Evolutionary conservation across 352 stramenopile species (phyloP), one percentile per base, ranked within the genome.

Genomic region (Elongisporangium prolatum): DNA sequence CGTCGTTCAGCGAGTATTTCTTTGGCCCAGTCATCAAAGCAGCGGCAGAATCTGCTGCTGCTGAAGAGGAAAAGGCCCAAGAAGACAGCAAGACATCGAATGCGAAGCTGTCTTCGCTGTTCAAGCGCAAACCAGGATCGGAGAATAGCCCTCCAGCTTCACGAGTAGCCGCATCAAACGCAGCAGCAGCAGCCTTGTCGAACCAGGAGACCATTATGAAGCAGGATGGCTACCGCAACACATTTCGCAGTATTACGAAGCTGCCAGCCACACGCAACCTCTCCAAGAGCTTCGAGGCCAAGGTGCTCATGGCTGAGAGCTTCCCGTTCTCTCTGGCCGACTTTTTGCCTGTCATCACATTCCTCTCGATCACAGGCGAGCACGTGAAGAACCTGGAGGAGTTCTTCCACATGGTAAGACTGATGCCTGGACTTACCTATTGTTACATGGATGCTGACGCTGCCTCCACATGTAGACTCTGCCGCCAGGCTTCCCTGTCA

Each of bases 311-410:
- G 81, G 71, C 80, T 1, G 71, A 91, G 54, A 77, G 59, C 9
- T 93, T 93, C 44, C 81, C 81, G n/a, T 84, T 93, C 54, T 65
- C 87, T 21, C 65, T 84, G 25, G 60, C 60, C 16, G 81, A 93
- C 56, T 93, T 93, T 44, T 44, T 91, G 0, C 81, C 81, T 7
- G 76, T 93, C 28, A 87, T 91, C 51, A 71, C 88, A 62, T 91
- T 93, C 37, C 65, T 93, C 21, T 88, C 84, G 8, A 86, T 77
- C 54, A 89, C 81, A 0, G 78, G 80, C 13, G 84, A 91, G 17
- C 80, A 91, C 49, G 74, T 90, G 52, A 78, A 91, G 56, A 89
- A 88, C 48, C 66, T 93, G 21, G 72, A 86, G n/a, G 81, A 89
- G 54, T 93, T 93, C 63, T 93, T 93, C 53, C 74, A 81, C 17